A percentile compares a stretch with the other conserved stretches of the same genome.
phyloP scores from a whole-genome alignment of 2,329 filamentous ascomycete genomes.

The Cryphonectria parasitica region DNA sequence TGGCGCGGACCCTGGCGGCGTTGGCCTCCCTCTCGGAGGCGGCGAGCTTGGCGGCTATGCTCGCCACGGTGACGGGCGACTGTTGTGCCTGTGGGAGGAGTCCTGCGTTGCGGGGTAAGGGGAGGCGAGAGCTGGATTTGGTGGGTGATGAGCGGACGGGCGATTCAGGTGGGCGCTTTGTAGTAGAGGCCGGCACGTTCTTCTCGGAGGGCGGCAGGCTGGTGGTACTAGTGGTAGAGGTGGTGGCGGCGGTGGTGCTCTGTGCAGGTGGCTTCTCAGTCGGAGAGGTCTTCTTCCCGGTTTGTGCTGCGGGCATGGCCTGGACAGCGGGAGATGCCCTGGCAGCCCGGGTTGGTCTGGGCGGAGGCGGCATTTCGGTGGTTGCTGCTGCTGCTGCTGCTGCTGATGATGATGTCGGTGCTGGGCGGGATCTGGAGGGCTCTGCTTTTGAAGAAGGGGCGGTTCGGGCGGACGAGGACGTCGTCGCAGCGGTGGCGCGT shows the following conservation, averaged over 20 bases:
- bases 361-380: constrained; percentile 28
- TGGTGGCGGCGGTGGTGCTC: constrained; percentile 3
- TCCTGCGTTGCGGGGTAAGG: constrained; percentile 41
- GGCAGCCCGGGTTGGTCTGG: constrained; percentile 17
- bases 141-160: constrained; percentile 34
- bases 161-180: constrained; percentile 24
- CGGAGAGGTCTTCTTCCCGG: not conserved
- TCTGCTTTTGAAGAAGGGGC: constrained; percentile 18
- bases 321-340: constrained; percentile 11
- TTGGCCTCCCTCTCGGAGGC: constrained; percentile 67
- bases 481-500: constrained; percentile 21
- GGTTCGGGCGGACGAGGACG: constrained; percentile 17
- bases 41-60: constrained; percentile 65
- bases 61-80: constrained; percentile 63
- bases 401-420: not conserved
- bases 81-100: constrained; percentile 49
- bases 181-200: not conserved
- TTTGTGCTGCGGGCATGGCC: not conserved
- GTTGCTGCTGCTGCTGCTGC: not conserved
- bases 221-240: constrained; percentile 10
- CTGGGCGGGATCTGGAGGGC: constrained; percentile 8
- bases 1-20: constrained; percentile 65
- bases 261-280: constrained; percentile 32
- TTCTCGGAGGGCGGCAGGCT: constrained; percentile 8
- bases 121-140: constrained; percentile 39